These are phyloP conservation scores for Wickerhamomyces strasburgensis DNA, from an alignment of 805 yeast species.

Conservation along the genomic window DNA sequence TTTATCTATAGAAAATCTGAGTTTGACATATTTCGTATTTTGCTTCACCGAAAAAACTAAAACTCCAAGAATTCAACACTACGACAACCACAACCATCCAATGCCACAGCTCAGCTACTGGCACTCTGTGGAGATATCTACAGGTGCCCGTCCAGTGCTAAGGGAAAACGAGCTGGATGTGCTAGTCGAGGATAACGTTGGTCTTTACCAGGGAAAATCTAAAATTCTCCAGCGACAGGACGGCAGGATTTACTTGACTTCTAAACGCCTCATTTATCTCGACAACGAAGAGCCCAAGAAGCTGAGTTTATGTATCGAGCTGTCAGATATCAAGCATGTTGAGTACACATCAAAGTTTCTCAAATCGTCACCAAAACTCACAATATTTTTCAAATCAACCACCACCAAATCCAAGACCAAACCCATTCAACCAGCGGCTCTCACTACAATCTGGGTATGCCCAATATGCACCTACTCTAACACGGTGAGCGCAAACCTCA, in stretches of 20 bases:
- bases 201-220: constrained; percentile 72
- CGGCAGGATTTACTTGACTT: constrained; percentile 78
- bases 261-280: constrained; percentile 66
- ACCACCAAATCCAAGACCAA: constrained; percentile 2
- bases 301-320: constrained; percentile 43
- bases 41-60: no score
- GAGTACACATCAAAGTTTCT: constrained; percentile 54
- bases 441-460: constrained; percentile 62
- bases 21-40: no score
- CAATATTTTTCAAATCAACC: constrained; percentile 31
- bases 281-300: constrained; percentile 41
- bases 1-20: no score
- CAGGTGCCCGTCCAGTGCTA: constrained; percentile 35
- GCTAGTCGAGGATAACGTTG: constrained; percentile 51
- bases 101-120: constrained; percentile 25
- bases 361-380: constrained; percentile 76
- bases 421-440: constrained; percentile 1
- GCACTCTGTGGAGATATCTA: constrained; percentile 33
- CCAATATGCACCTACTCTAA: constrained; percentile 83
- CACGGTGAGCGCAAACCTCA: constrained; percentile 29
- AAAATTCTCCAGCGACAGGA: constrained; percentile 60
- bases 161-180: constrained; percentile 47
- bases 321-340: constrained; percentile 35
- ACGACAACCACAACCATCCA: neutral
- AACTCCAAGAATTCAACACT: no score